Evolutionary conservation across 2,329 filamentous ascomycete species (phyloP).

Genomic region (Calcarisporium arbuscula): DNA sequence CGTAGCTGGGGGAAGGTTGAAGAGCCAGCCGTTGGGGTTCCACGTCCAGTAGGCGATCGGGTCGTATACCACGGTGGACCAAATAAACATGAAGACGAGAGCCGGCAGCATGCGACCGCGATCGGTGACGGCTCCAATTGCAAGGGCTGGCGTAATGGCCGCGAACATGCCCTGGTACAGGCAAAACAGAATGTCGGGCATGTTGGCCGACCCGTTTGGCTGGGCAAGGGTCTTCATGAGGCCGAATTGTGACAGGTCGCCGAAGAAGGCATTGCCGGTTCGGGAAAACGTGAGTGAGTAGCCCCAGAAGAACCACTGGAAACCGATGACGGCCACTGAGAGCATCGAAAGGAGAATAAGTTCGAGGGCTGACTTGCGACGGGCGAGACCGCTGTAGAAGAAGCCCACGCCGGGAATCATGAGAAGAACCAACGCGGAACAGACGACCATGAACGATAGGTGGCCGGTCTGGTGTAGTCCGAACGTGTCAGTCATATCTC

Average conservation of each 20-base stretch:
- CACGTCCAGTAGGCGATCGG: conserved; percentile 73
- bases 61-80: conserved; percentile 66
- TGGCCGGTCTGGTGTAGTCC: conserved; percentile 57
- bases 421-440: conserved; percentile 73
- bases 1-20: conserved; percentile 59
- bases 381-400: conserved; percentile 87
- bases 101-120: conserved; percentile 56
- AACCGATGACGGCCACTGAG: conserved; percentile 70
- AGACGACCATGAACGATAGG: conserved; percentile 73
- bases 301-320: conserved; percentile 97
- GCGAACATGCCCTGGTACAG: conserved; percentile 89
- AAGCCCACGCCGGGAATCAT: conserved; percentile 94
- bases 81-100: conserved; percentile 63
- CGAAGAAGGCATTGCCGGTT: conserved; percentile 70
- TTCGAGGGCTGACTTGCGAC: conserved; percentile 81
- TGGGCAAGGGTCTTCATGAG: conserved; percentile 69
- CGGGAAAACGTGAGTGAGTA: conserved; percentile 83
- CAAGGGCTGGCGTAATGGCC: conserved; percentile 66
- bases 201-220: conserved; percentile 63
- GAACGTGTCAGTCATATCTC: conserved; percentile 2
- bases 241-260: conserved; percentile 74
- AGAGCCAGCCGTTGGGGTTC: conserved; percentile 69
- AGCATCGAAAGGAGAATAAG: conserved; percentile 83
- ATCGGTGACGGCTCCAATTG: conserved; percentile 55
- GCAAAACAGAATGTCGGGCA: conserved; percentile 80